A percentile compares a stretch with the other conserved stretches of the same genome.
phyloP scores from a whole-genome alignment of 768 basidiomycete species.

The Trametes villosa region DNA sequence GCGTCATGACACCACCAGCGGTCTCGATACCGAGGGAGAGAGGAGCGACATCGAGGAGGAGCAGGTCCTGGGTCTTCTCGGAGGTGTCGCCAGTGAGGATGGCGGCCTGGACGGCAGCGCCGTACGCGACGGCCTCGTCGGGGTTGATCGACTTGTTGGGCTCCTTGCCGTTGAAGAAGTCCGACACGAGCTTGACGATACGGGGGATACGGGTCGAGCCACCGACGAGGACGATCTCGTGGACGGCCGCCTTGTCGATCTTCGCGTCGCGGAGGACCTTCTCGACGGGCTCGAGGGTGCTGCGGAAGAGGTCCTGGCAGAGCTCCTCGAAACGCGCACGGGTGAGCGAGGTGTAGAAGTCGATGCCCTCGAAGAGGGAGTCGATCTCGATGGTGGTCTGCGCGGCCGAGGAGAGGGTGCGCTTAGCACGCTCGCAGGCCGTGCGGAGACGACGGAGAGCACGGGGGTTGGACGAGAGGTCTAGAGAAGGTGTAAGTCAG shows the following conservation, averaged over 20 bases:
- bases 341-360: slow-evolving; percentile 98
- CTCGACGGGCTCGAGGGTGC: slow-evolving; percentile 94
- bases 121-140: slow-evolving; percentile 98
- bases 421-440: slow-evolving; percentile 98
- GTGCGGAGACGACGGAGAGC: slow-evolving; percentile 97
- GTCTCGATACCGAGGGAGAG: slow-evolving; percentile 96
- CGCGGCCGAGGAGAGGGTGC: slow-evolving; percentile 94
- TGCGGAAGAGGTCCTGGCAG: slow-evolving; percentile 93
- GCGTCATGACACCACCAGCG: slow-evolving; percentile 98
- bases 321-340: slow-evolving; percentile 98
- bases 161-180: slow-evolving; percentile 99
- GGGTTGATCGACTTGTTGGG: slow-evolving; percentile 99
- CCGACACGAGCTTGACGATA: slow-evolving; percentile 95
- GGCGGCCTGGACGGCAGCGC: slow-evolving; percentile 98
- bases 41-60: slow-evolving; percentile 93
- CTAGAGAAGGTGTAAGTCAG: slow-evolving; percentile 42
- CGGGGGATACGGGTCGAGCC: slow-evolving; percentile 99
- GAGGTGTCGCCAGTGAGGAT: slow-evolving; percentile 98
- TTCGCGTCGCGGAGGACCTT: slow-evolving; percentile 98
- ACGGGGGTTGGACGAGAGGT: slow-evolving; percentile 89
- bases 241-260: slow-evolving; percentile 94
- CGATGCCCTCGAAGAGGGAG: slow-evolving; percentile 96
- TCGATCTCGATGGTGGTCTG: slow-evolving; percentile 98
- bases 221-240: slow-evolving; percentile 98
- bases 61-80: slow-evolving; percentile 95